Evolutionary conservation across 1,284 basidiomycete species (phyloP).

Genomic region (Schizopora paradoxa): DNA sequence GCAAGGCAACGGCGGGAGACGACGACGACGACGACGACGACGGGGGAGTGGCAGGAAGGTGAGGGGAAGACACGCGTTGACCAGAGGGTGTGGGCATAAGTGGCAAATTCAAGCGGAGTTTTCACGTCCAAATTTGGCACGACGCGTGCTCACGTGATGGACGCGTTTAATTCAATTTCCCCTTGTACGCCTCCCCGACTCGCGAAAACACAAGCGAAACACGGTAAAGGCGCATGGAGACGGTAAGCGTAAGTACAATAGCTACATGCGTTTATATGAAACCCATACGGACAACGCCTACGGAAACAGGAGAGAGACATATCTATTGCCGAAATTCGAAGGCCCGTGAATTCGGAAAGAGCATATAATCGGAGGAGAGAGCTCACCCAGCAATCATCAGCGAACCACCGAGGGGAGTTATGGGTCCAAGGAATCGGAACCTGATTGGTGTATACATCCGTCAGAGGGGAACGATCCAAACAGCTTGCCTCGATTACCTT

Average conservation of each 20-base stretch:
- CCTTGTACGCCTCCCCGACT: background rate
- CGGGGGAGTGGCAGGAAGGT: constrained; percentile 10
- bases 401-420: constrained; percentile 72
- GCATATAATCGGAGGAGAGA: background rate
- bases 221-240: background rate
- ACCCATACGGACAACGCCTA: background rate
- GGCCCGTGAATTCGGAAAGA: background rate
- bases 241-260: background rate
- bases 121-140: constrained; percentile 27
- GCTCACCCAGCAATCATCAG: constrained; percentile 77
- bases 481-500: constrained; percentile 18
- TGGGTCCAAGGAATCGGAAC: constrained; percentile 59
- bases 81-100: constrained; percentile 10
- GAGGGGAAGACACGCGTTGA: constrained; percentile 13
- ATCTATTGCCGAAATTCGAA: constrained; percentile 26
- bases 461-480: background rate
- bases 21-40: constrained; percentile 6
- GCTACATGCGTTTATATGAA: constrained; percentile 4
- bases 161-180: constrained; percentile 12
- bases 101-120: constrained; percentile 34
- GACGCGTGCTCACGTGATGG: constrained; percentile 25
- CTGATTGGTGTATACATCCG: constrained; percentile 29
- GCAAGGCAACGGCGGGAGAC: constrained; percentile 19
- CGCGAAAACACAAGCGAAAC: background rate
- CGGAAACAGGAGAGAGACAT: constrained; percentile 43